phyloP scores from a whole-genome alignment of 1,284 basidiomycete species.

The Grifola frondosa region DNA sequence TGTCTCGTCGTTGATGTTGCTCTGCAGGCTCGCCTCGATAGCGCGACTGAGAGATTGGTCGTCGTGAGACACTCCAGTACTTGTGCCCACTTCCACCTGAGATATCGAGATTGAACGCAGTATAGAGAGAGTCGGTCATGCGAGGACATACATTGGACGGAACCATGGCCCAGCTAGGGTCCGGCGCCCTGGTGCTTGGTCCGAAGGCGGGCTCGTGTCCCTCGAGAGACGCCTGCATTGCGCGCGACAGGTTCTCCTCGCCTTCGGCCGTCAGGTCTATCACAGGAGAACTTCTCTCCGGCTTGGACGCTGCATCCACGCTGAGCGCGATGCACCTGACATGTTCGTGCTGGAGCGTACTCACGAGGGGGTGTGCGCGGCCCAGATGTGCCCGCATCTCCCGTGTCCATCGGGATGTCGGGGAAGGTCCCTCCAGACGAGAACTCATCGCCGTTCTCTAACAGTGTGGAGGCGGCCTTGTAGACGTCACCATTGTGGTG shows the following conservation, averaged over 20 bases:
- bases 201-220: slow-evolving; percentile 44
- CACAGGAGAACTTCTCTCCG: slow-evolving; percentile 32
- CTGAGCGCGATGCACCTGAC: too few species aligned
- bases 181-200: slow-evolving; percentile 56
- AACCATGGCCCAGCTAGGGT: slow-evolving; percentile 68
- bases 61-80: slow-evolving; percentile 43
- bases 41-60: slow-evolving; percentile 61
- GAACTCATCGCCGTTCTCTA: slow-evolving; percentile 49
- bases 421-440: slow-evolving; percentile 4
- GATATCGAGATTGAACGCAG: too few species aligned
- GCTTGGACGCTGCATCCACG: slow-evolving; percentile 33
- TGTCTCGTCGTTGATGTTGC: slow-evolving; percentile 30
- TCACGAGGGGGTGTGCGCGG: slow-evolving; percentile 36
- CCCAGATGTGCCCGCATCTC: slow-evolving; percentile 11
- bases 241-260: slow-evolving; percentile 44
- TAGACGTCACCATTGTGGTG: slow-evolving; percentile 60
- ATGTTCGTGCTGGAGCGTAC: too few species aligned
- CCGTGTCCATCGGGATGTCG: slow-evolving; percentile 18
- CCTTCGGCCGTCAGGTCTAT: slow-evolving; percentile 64
- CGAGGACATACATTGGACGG: slow-evolving; percentile 53
- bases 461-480: slow-evolving; percentile 58
- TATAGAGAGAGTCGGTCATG: not conserved
- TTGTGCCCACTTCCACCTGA: slow-evolving; percentile 35
- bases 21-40: slow-evolving; percentile 61
- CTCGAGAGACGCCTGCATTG: slow-evolving; percentile 53